phyloP scores from a whole-genome alignment of 2,329 filamentous ascomycete genomes.

The Dactylonectria estremocensis region DNA sequence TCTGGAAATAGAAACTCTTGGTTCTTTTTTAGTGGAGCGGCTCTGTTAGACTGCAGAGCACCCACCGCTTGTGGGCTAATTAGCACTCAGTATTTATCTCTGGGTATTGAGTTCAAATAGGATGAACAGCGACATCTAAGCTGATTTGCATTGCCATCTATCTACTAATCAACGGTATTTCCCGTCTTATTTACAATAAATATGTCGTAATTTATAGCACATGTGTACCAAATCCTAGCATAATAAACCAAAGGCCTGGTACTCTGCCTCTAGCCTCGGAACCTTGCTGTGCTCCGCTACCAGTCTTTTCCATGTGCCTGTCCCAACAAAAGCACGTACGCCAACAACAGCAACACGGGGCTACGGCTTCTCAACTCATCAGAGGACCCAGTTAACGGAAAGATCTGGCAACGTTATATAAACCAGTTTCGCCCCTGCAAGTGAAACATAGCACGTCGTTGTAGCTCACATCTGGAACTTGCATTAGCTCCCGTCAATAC shows the following conservation, averaged over 20 bases:
- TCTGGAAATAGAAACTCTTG: background rate
- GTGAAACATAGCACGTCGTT: background rate
- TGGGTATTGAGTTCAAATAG: no score
- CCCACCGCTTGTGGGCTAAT: no score
- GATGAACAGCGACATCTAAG: no score
- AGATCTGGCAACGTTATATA: background rate
- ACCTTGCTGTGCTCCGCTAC: slow-evolving; percentile 20
- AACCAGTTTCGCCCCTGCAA: background rate
- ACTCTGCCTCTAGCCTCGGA: slow-evolving; percentile 44
- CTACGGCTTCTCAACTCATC: slow-evolving; percentile 30
- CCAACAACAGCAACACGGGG: slow-evolving; percentile 39
- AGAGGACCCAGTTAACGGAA: slow-evolving; percentile 14
- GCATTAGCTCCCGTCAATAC: slow-evolving; percentile 1
- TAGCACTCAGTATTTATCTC: no score
- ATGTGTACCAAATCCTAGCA: no score
- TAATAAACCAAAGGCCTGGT: no score
- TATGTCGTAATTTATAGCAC: no score
- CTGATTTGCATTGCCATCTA: no score
- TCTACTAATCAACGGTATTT: no score
- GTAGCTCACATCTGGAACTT: background rate
- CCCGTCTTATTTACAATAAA: no score
- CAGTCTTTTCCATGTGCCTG: slow-evolving; percentile 48
- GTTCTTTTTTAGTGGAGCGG: no score
- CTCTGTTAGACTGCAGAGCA: no score
- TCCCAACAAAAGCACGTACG: slow-evolving; percentile 51